Evolutionary conservation across 108 stramenopile species (phyloP).

Genomic region (Discostella pseudostelligera): DNA sequence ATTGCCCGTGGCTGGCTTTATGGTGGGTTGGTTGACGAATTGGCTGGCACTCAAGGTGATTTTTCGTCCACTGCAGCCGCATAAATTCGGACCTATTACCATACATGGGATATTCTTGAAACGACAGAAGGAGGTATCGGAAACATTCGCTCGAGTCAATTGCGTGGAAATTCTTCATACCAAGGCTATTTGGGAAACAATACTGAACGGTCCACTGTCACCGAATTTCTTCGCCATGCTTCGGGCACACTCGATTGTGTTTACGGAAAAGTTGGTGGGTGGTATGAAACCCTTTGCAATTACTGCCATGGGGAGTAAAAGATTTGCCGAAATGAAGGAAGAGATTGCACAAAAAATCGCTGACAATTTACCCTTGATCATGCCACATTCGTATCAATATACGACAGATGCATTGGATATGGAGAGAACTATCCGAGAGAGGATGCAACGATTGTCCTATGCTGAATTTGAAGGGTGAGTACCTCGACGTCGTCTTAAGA

Average conservation of each 20-base stretch:
- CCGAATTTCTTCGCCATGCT: slow-evolving; percentile 82
- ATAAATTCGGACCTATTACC: slow-evolving; percentile 53
- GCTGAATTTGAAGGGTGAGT: slow-evolving; percentile 78
- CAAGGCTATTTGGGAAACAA: slow-evolving; percentile 56
- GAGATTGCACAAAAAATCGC: slow-evolving; percentile 79
- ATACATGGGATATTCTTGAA: slow-evolving; percentile 90
- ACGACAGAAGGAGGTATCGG: slow-evolving; percentile 84
- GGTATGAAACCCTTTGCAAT: slow-evolving; percentile 83
- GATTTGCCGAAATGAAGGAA: slow-evolving; percentile 88
- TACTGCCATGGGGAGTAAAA: slow-evolving; percentile 77
- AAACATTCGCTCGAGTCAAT: slow-evolving; percentile 73
- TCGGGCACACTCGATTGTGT: slow-evolving; percentile 82
- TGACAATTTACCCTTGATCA: slow-evolving; percentile 69
- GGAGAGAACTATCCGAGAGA: slow-evolving; percentile 73
- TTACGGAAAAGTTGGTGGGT: slow-evolving; percentile 69
- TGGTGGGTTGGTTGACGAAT: slow-evolving; percentile 85
- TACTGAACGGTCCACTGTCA: slow-evolving; percentile 76
- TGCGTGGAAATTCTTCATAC: slow-evolving; percentile 67
- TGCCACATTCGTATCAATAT: slow-evolving; percentile 84
- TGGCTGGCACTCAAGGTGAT: slow-evolving; percentile 86
- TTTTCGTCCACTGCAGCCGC: slow-evolving; percentile 82
- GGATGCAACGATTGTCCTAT: slow-evolving; percentile 71
- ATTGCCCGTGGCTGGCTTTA: slow-evolving; percentile 81
- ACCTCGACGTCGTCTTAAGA: neutral
- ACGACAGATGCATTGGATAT: slow-evolving; percentile 89